Base-by-base conservation (phyloP, 495 filamentous ascomycete species). In the Emericellopsis terricola region DNA sequence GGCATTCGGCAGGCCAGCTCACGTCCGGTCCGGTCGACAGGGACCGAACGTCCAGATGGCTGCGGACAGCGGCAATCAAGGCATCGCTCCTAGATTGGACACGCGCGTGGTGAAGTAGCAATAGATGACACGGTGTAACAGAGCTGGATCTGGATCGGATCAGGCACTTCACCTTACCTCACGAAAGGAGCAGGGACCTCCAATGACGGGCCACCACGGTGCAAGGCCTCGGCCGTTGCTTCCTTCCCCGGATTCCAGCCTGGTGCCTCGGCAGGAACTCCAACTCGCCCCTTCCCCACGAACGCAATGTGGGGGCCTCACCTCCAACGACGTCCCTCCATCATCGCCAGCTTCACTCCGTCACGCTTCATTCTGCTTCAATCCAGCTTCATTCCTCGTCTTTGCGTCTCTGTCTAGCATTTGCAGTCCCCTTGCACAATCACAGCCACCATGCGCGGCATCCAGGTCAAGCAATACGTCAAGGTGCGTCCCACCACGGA, bases 401-500 rank as follows among this genome's bases (percentile, higher is more conserved):
- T 33, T 30, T 21, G 14, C 34, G 14, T 18, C 15, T 30, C 16
- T 9, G n/a, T 19, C 13, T 19, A 19, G 15, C 31, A 34, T 23
- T 15, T 17, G 17, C 14, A 19, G 15, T 20, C 28, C 16, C 2
- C 17, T 17, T 18, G 13, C 16, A 9, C 15, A 18, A 2, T 28
- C n/a, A 28, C 13, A 9, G n/a, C 16, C 38, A 50, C 31, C 8
- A 94, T 94, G 86, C 73, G 72, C 41, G 86, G 72, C 40, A 82
- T 94, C 39, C 80, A 92, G 56, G 45, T 94, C 34, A 69, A 62
- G 42, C 55, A 80, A 62, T 92, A 91, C 47, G 80, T 92, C 56
- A 77, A 81, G 63, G 84, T 35, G 17, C 13, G 29, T 37, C 23
- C 32, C 27, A 20, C 32, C 28, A 18, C 33, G 24, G 31, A 37